Percentiles rank a stretch among this genome's conserved stretches.
phyloP scores from a whole-genome alignment of 108 stramenopile genomes.

The Aurantiochytrium sp. region DNA sequence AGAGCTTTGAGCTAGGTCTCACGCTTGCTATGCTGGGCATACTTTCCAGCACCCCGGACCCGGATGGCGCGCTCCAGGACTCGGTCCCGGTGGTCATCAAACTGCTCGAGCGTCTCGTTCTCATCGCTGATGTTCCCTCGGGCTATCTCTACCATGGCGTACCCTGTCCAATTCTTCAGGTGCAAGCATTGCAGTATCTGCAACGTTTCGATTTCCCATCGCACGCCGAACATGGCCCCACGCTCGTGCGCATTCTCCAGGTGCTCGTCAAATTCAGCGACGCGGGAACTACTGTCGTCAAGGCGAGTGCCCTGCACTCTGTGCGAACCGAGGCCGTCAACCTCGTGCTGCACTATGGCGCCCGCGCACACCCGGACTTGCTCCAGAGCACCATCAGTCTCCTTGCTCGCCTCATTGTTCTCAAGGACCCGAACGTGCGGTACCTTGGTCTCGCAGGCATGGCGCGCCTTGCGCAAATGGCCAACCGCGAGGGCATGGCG shows the following conservation, averaged over 20 bases:
- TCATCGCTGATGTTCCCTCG: conserved; percentile 67
- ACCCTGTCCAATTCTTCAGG: conserved; percentile 86
- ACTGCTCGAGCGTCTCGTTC: conserved; percentile 67
- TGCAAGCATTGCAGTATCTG: conserved; percentile 83
- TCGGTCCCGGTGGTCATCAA: conserved; percentile 80
- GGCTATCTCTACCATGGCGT: conserved; percentile 93
- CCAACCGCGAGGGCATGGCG: conserved; percentile 57
- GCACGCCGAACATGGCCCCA: conserved; percentile 60
- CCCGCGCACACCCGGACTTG: conserved; percentile 58
- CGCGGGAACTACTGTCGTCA: conserved; percentile 78
- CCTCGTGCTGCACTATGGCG: conserved; percentile 78
- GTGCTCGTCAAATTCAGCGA: conserved; percentile 75
- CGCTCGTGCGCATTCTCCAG: conserved; percentile 35
- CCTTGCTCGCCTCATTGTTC: conserved; percentile 84
- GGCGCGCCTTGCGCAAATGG: conserved; percentile 81
- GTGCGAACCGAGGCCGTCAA: conserved; percentile 92
- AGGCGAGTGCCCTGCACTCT: conserved; percentile 85
- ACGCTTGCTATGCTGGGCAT: conserved; percentile 71
- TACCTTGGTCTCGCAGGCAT: conserved; percentile 90
- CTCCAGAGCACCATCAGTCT: conserved; percentile 77
- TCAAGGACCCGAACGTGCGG: conserved; percentile 87
- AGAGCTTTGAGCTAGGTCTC: conserved; percentile 69
- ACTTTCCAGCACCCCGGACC: conserved; percentile 32
- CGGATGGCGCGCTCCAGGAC: conserved; percentile 62
- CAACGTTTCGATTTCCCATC: conserved; percentile 70